Conservation (phyloP, 2,329 filamentous ascomycete species). For the Colletotrichum navitas region DNA sequence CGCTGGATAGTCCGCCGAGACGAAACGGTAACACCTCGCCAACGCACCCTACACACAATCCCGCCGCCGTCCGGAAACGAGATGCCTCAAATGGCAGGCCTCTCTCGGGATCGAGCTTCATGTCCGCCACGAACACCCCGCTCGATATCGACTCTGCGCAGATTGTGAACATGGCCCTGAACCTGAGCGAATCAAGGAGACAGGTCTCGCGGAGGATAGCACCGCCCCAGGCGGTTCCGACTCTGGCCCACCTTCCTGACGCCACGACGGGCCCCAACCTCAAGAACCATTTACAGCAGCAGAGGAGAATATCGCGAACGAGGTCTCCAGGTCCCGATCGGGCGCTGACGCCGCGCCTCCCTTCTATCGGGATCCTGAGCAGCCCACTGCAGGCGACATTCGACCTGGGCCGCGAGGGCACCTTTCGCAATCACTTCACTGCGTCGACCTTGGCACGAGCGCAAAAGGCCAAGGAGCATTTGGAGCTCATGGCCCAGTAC, state of each 20-base stretch:
- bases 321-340: slow-evolving; percentile 69
- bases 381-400: slow-evolving; percentile 63
- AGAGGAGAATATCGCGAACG: slow-evolving; percentile 72
- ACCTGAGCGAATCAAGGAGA: slow-evolving; percentile 83
- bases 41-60: slow-evolving; percentile 19
- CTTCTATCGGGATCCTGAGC: slow-evolving; percentile 55
- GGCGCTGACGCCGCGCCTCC: slow-evolving; percentile 55
- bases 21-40: slow-evolving; percentile 29
- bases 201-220: slow-evolving; percentile 70
- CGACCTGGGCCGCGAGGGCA: slow-evolving; percentile 57
- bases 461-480: slow-evolving; percentile 85
- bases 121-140: slow-evolving; percentile 44
- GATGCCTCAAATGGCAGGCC: slow-evolving; percentile 44
- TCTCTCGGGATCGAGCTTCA: slow-evolving; percentile 38
- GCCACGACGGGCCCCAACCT: slow-evolving; percentile 69
- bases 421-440: slow-evolving; percentile 77
- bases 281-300: slow-evolving; percentile 78
- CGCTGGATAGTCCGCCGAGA: slow-evolving; percentile 19
- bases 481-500: slow-evolving; percentile 90
- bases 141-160: slow-evolving; percentile 84
- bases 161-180: slow-evolving; percentile 93
- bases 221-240: slow-evolving; percentile 64
- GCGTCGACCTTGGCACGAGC: slow-evolving; percentile 84
- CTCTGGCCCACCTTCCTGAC: slow-evolving; percentile 65
- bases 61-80: slow-evolving; percentile 38